A percentile compares a stretch with the other conserved stretches of the same genome.
Conservation (phyloP, 208 protist species). For the Herpetomonas samuelpessoai region DNA sequence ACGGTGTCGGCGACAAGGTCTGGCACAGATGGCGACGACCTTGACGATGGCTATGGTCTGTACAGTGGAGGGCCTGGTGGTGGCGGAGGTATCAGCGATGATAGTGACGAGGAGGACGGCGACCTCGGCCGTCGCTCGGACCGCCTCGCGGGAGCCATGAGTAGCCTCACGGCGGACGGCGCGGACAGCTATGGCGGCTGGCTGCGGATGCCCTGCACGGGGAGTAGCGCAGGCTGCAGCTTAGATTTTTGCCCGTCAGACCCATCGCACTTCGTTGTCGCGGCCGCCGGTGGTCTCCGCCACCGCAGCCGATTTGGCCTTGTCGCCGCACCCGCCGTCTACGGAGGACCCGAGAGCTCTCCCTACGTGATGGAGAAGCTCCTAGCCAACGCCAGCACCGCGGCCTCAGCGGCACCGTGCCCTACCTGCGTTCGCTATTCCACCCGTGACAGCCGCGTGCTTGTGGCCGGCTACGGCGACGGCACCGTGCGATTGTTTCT, state of each 20-base stretch:
- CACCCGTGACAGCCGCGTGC: slow-evolving; percentile 51
- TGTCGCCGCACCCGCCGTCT: slow-evolving; percentile 63
- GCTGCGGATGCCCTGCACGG: background rate
- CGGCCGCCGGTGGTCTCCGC: slow-evolving; percentile 48
- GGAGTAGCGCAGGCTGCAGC: slow-evolving; percentile 9
- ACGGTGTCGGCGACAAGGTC: background rate
- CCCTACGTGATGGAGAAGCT: slow-evolving; percentile 12
- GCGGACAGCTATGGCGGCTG: slow-evolving; percentile 4
- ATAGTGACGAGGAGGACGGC: background rate
- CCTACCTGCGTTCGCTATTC: slow-evolving; percentile 65
- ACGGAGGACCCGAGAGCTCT: slow-evolving; percentile 38
- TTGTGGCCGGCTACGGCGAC: slow-evolving; percentile 79
- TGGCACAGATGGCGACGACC: background rate
- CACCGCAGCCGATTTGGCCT: slow-evolving; percentile 67
- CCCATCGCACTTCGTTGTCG: slow-evolving; percentile 61
- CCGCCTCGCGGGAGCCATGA: background rate
- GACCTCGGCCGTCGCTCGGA: background rate
- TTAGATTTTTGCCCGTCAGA: slow-evolving; percentile 70
- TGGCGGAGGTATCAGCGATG: background rate
- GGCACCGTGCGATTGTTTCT: slow-evolving; percentile 72
- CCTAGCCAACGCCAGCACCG: background rate
- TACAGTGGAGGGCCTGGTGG: background rate
- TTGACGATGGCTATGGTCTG: background rate
- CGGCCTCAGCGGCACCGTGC: slow-evolving; percentile 22
- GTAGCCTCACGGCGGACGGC: background rate